Percentiles rank a stretch among this genome's conserved stretches.
These are phyloP conservation scores for Dalbergia oliveri DNA, from an alignment of 306 rosid genomes.

Conservation along the genomic window DNA sequence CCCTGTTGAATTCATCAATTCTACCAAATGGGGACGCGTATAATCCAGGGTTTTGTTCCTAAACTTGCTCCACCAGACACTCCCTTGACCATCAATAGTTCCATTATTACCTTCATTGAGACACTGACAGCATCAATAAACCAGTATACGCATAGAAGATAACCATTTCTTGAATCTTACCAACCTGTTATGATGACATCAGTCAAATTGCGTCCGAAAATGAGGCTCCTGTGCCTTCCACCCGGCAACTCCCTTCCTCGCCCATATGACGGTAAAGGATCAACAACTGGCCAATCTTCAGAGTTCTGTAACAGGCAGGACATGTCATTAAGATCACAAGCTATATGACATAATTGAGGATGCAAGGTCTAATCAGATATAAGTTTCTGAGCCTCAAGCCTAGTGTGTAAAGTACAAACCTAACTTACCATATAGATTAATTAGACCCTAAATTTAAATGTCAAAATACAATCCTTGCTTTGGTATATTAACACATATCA, in stretches of 20 bases:
- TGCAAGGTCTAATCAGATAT: constrained; percentile 28
- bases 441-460: not conserved
- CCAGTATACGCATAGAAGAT: constrained; percentile 28
- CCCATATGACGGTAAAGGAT: constrained; percentile 90
- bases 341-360: constrained; percentile 37
- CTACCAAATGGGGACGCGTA: constrained; percentile 86
- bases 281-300: constrained; percentile 79
- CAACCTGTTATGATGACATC: constrained; percentile 87
- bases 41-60: constrained; percentile 68
- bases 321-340: constrained; percentile 31
- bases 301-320: constrained; percentile 59
- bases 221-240: constrained; percentile 79
- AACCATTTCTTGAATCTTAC: constrained; percentile 35
- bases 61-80: constrained; percentile 79
- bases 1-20: constrained; percentile 74
- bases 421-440: constrained; percentile 22
- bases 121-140: constrained; percentile 47
- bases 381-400: constrained; percentile 20
- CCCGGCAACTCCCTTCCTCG: constrained; percentile 92
- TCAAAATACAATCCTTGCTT: constrained; percentile 25
- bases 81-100: constrained; percentile 79
- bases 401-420: constrained; percentile 9
- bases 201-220: constrained; percentile 74
- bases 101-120: constrained; percentile 73
- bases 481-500: constrained; percentile 20